Conservation (phyloP, 768 basidiomycete species). For the Pulveroboletus sp. region DNA sequence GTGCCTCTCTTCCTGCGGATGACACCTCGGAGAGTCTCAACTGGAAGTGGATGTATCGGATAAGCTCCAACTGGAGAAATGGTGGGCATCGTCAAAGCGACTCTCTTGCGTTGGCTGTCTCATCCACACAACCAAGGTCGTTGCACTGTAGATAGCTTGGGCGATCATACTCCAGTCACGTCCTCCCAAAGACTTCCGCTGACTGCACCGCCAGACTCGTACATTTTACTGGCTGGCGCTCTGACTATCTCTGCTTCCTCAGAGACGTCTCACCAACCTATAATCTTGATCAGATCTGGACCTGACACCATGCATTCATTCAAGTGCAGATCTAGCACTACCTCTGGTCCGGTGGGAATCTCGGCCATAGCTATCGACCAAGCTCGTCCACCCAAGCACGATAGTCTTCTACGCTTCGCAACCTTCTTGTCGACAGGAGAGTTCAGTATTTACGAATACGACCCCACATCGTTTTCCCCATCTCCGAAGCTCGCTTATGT, state of each 20-base stretch:
- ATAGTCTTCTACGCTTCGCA: slow-evolving; percentile 42
- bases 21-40: slow-evolving; percentile 37
- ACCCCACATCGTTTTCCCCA: slow-evolving; percentile 41
- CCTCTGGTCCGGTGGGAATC: slow-evolving; percentile 38
- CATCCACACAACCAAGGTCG: slow-evolving; percentile 48
- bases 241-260: slow-evolving; percentile 58
- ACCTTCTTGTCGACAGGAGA: slow-evolving; percentile 67
- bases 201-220: slow-evolving; percentile 17
- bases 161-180: slow-evolving; percentile 2
- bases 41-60: slow-evolving; percentile 87
- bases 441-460: slow-evolving; percentile 55
- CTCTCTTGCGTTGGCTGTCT: slow-evolving; percentile 15
- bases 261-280: slow-evolving; percentile 20
- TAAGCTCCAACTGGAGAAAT: slow-evolving; percentile 77
- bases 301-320: slow-evolving; percentile 36
- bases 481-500: slow-evolving; percentile 45
- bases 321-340: slow-evolving; percentile 38
- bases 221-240: slow-evolving; percentile 57
- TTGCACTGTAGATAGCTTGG: slow-evolving; percentile 45
- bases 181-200: not conserved
- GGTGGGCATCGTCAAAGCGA: slow-evolving; percentile 41
- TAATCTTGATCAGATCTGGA: slow-evolving; percentile 22
- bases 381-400: slow-evolving; percentile 45
- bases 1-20: slow-evolving; percentile 56
- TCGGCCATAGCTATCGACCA: slow-evolving; percentile 74